phyloP scores from a whole-genome alignment of 371 early-diverging fungal species.

The Actinomucor elegans region DNA sequence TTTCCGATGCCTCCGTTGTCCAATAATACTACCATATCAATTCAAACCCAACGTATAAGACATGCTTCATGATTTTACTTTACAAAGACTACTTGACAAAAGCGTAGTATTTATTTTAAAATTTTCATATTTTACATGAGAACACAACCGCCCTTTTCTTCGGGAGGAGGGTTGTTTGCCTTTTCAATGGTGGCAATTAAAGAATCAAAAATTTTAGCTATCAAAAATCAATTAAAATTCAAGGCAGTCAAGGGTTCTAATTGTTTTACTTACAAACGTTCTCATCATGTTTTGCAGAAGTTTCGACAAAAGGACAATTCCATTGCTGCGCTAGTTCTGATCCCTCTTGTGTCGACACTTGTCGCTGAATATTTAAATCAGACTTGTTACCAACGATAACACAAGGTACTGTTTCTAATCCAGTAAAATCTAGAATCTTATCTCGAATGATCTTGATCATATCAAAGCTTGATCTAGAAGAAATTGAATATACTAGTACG shows the following conservation, averaged over 20 bases:
- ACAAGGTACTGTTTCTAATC: conserved; percentile 86
- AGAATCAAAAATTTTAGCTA: conserved; percentile 67
- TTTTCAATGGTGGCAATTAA: conserved; percentile 73
- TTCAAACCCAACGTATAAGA: too few relatives aligned
- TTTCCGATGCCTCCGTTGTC: too few relatives aligned
- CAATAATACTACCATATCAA: too few relatives aligned
- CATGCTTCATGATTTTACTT: too few relatives aligned
- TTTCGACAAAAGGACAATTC: conserved; percentile 85
- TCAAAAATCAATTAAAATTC: not conserved
- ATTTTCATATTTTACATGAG: too few relatives aligned
- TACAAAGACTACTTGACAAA: too few relatives aligned
- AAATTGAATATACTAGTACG: conserved; percentile 92
- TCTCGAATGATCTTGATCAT: conserved; percentile 89
- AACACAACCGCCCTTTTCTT: conserved; percentile 54
- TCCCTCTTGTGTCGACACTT: conserved; percentile 82
- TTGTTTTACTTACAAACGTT: conserved; percentile 69
- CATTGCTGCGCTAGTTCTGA: conserved; percentile 75
- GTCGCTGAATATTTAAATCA: conserved; percentile 80
- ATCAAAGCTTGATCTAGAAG: conserved; percentile 84
- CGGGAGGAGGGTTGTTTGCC: conserved; percentile 58
- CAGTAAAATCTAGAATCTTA: conserved; percentile 93
- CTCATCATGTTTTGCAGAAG: conserved; percentile 89
- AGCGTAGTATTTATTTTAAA: too few relatives aligned
- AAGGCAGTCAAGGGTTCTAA: not conserved
- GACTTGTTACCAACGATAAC: conserved; percentile 95